phyloP scores from a whole-genome alignment of 495 filamentous ascomycete species.

The Letharia lupina region DNA sequence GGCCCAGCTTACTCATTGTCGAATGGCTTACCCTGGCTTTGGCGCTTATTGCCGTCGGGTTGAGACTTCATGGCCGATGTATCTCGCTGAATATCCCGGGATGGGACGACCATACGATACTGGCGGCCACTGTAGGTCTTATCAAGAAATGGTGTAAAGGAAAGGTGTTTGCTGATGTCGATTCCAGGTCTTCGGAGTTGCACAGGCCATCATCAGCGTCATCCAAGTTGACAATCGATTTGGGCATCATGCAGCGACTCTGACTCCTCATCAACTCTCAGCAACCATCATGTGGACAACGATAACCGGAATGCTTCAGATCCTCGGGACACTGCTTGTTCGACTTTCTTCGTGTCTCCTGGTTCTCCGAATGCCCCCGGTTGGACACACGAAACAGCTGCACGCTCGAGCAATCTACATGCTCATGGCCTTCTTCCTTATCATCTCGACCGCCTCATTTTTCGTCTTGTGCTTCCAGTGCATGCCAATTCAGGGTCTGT shows the following conservation, averaged over 20 bases:
- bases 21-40: neutral
- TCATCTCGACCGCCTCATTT: neutral
- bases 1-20: neutral
- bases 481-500: neutral
- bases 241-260: neutral
- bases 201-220: neutral
- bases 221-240: neutral
- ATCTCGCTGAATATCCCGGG: neutral
- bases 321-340: neutral
- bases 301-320: neutral
- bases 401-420: neutral
- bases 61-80: neutral
- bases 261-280: neutral
- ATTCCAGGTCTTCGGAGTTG: neutral
- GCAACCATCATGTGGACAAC: neutral
- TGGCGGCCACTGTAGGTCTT: neutral
- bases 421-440: neutral
- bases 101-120: conserved; percentile 1
- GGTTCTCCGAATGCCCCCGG: neutral
- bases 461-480: neutral
- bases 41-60: neutral
- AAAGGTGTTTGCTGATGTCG: neutral
- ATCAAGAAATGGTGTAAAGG: neutral
- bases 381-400: neutral
- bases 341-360: neutral